Evolutionary conservation across 805 yeast genomes (phyloP).

Genomic region (Cyberlindnera bimundalis): DNA sequence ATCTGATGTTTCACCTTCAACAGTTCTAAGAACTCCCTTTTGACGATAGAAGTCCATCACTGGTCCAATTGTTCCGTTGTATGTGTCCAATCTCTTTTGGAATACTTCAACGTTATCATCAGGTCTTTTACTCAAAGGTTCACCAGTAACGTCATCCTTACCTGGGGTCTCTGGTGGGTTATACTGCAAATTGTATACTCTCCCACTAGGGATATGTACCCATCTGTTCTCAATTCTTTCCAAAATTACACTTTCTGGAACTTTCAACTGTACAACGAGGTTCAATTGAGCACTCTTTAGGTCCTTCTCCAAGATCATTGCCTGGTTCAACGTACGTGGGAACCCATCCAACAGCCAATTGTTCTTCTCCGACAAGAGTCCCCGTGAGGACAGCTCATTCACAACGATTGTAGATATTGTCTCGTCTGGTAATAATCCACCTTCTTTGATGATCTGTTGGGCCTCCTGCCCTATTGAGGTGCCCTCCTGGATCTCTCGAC

Average conservation of each 20-base stretch:
- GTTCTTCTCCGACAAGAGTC: constrained; percentile 39
- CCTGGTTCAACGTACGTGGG: constrained; percentile 80
- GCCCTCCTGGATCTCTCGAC: constrained; percentile 57
- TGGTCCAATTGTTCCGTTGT: constrained; percentile 57
- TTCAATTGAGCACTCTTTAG: constrained; percentile 49
- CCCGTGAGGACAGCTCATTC: constrained; percentile 39
- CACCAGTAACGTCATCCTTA: constrained; percentile 86
- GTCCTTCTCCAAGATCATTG: constrained; percentile 48
- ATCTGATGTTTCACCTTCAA: constrained; percentile 80
- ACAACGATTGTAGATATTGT: constrained; percentile 60
- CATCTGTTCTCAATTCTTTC: constrained; percentile 81
- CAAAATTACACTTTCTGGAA: constrained; percentile 79
- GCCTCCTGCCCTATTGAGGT: constrained; percentile 59
- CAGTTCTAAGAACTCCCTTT: constrained; percentile 47
- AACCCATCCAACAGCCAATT: constrained; percentile 88
- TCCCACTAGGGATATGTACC: constrained; percentile 81
- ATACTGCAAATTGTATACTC: constrained; percentile 81
- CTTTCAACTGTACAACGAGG: constrained; percentile 80
- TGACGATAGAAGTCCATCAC: constrained; percentile 57
- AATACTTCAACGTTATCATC: constrained; percentile 82
- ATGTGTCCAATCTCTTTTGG: constrained; percentile 59
- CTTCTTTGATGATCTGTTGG: constrained; percentile 50
- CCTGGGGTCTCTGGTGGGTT: constrained; percentile 86
- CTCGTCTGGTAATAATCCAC: constrained; percentile 71
- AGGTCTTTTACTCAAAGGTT: constrained; percentile 69